Base-by-base conservation (phyloP, 345 rosid genomes). In the Brassica incana region DNA sequence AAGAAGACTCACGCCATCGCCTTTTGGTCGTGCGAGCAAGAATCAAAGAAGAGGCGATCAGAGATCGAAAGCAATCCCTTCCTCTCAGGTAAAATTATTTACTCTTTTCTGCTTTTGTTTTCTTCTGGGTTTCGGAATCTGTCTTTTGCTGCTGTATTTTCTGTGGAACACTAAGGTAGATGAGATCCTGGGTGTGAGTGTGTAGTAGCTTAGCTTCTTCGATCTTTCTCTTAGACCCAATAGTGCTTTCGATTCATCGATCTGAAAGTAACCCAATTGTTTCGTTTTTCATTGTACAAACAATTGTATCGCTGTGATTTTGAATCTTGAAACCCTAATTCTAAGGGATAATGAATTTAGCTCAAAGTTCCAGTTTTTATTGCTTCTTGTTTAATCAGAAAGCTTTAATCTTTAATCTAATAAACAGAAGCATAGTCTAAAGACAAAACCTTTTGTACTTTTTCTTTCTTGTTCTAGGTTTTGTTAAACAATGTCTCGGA, bases 401-500 rank as follows among this genome's bases (percentile, higher is more conserved):
- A 45, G 52, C 36, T 70, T 50, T 33, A 29, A 9, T 67, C 43
- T 40, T 40, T 29, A 76, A 6, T 29, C 30, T 67, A 0, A 8
- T 35, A 2, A 5, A 25, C 5, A 43, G 30, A 27, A 54, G 30
- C 16, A 32, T 32, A 15, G 16, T 8, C 45, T 29, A 15, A n/a
- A 1, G 48, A 63, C 74, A 1, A 45, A 54, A 43, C 15, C 29
- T 1, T 67, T 74, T 35, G 30, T 27, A 3, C 4, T 27, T 27
- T 6, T 36, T 36, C 6, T 68, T 73, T 25, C 11, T 10, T 12
- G 3, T 71, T 16, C 11, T 2, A 50, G 35, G 75, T 73, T 74
- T 32, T 62, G 75, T 74, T 80, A 14, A 38, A 52, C 16, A 0
- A 94, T 95, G 97, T 92, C 99, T 81, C 90, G 99, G 66, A 92